A percentile compares a stretch with the other conserved stretches of the same genome.
These are phyloP conservation scores for Cladophialophora exuberans DNA, from an alignment of 2,329 filamentous ascomycete species.

Conservation along the genomic window DNA sequence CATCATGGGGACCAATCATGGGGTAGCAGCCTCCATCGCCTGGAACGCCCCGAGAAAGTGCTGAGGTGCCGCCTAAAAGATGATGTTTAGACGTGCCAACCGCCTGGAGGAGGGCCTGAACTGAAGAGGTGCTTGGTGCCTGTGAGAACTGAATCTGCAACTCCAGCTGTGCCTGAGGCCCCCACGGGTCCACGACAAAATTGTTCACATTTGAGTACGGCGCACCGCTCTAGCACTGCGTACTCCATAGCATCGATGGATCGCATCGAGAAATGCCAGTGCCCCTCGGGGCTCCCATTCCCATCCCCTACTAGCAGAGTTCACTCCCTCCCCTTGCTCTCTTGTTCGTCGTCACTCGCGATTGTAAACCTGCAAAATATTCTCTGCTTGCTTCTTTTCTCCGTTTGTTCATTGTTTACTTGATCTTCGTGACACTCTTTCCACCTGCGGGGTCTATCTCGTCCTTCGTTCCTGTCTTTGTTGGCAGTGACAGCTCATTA, in stretches of 20 bases:
- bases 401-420: conserved; percentile 8
- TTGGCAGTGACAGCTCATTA: conserved; percentile 24
- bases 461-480: conserved; percentile 28
- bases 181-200: neutral
- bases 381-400: neutral
- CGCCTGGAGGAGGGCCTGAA: neutral
- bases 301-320: no score
- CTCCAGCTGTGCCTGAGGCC: neutral
- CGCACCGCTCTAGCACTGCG: no score
- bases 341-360: neutral
- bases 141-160: conserved; percentile 13
- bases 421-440: conserved; percentile 29
- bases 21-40: neutral
- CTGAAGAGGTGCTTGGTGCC: conserved; percentile 1
- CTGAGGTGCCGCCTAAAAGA: neutral
- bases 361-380: conserved; percentile 3
- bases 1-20: conserved; percentile 8
- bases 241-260: no score
- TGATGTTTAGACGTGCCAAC: neutral
- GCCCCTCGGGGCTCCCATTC: no score
- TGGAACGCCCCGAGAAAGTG: neutral
- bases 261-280: no score
- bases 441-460: conserved; percentile 7
- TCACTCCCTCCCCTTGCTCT: neutral
- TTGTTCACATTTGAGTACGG: no score